Evolutionary conservation across 2,329 filamentous ascomycete species (phyloP).

Genomic region (Penicillium sp.): DNA sequence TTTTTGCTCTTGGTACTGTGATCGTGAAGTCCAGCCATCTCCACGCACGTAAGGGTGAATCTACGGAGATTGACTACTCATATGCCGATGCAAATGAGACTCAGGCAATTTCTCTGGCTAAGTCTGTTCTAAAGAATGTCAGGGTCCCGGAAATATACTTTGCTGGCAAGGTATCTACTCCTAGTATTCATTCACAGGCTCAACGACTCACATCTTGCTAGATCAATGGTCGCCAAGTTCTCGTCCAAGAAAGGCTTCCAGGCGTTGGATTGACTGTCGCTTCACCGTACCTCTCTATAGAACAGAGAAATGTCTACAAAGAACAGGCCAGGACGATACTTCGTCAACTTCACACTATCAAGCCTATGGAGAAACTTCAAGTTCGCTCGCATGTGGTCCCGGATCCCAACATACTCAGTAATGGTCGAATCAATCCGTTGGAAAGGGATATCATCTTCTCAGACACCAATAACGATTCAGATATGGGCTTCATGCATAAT

Average conservation of each 20-base stretch:
- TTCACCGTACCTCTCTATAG: constrained; percentile 37
- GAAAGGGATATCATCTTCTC: constrained; percentile 39
- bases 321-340: constrained; percentile 38
- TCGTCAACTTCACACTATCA: constrained; percentile 27
- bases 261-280: constrained; percentile 40
- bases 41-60: constrained; percentile 13
- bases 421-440: constrained; percentile 30
- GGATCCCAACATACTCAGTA: constrained; percentile 27
- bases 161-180: constrained; percentile 35
- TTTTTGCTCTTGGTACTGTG: constrained; percentile 45
- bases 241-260: constrained; percentile 43
- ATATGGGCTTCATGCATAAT: constrained; percentile 43
- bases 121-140: constrained; percentile 26
- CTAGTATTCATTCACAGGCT: background rate
- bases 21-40: constrained; percentile 44
- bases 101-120: constrained; percentile 35
- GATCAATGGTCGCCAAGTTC: constrained; percentile 38
- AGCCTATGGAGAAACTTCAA: constrained; percentile 18
- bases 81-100: constrained; percentile 46
- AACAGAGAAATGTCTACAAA: constrained; percentile 37
- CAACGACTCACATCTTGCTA: constrained; percentile 18
- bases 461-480: constrained; percentile 21
- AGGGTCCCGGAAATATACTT: constrained; percentile 43
- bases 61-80: constrained; percentile 36
- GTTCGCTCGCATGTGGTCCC: constrained; percentile 22